phyloP scores from a whole-genome alignment of 441 rosid species.

The Gossypium schwendimanii region DNA sequence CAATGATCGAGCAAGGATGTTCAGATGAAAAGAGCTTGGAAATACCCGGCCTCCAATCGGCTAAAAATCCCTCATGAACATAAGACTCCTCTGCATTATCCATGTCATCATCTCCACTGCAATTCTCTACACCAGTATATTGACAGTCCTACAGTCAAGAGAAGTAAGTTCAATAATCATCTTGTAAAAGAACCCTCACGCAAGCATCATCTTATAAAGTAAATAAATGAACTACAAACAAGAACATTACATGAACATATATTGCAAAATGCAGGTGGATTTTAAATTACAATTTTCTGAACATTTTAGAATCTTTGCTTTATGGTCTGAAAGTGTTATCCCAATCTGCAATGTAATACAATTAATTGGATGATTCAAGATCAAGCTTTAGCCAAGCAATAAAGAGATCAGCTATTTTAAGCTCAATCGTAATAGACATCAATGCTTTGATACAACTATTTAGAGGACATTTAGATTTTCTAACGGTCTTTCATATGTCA shows the following conservation, averaged over 20 bases:
- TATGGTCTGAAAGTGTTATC: background rate
- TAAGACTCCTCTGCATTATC: slow-evolving; percentile 60
- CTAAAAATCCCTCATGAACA: slow-evolving; percentile 82
- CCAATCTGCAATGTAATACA: background rate
- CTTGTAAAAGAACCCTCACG: slow-evolving; percentile 10
- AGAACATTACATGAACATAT: background rate
- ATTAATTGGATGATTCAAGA: slow-evolving; percentile 8
- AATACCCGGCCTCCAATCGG: slow-evolving; percentile 75
- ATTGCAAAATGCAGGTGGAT: background rate
- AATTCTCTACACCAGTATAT: slow-evolving; percentile 39
- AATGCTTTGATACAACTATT: background rate
- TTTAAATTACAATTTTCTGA: background rate
- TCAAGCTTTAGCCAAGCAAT: slow-evolving; percentile 7
- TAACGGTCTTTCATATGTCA: background rate
- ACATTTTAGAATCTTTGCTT: background rate
- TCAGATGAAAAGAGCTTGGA: slow-evolving; percentile 27
- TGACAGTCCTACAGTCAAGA: slow-evolving; percentile 45
- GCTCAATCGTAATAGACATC: background rate
- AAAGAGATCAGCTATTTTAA: slow-evolving; percentile 8
- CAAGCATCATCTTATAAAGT: slow-evolving; percentile 9
- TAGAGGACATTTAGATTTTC: slow-evolving; percentile 1
- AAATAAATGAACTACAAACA: background rate
- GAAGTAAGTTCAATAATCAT: slow-evolving; percentile 7
- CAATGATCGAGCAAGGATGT: slow-evolving; percentile 24
- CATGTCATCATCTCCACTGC: slow-evolving; percentile 48